Base-by-base conservation (phyloP, 441 rosid species). In the Euphorbia schlechtendalii region DNA sequence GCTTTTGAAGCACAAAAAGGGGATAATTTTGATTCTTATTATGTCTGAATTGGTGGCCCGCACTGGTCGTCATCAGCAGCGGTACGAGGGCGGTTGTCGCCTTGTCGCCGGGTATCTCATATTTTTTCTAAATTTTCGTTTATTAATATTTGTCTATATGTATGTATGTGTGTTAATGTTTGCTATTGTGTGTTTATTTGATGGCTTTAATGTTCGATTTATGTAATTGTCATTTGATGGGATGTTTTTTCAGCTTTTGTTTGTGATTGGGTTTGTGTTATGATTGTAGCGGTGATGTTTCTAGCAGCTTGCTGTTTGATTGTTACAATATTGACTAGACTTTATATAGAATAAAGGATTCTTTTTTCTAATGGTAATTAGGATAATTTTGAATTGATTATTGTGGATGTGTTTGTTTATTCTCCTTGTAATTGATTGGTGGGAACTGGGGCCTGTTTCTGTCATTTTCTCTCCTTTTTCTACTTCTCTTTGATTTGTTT, bases 21-120 rank as follows among this genome's bases (percentile, higher is more conserved):
- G 28, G 6, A 34, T 25, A 15, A 11, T 22, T 18, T 40, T 9
- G 36, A 10, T 66, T 52, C 25, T 11, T 32, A 53, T 6, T 4
- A 93, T 84, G 99, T 84, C 90, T 80, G 95, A 83, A 76, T 93
- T 90, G 84, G 99, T 87, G 64, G 99, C 96, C 77, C 96, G 96
- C 63, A 93, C 96, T 54, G 99, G 97, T 86, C 96, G 97, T 71
- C 97, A 83, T 79, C 97, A 87, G 80, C 99, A 93, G 69, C 94
- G 95, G 2, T 88, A 93, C 76, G 87, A 87, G 73, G 84, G 76
- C 65, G 96, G 99, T 28, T 86, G 84, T 63, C 99, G 96, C 76
- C 97, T 90, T 82, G 87, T 93, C 32, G 96, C 97, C 65, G 99
- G 96, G 96, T 93, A 84, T 22, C 40, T 69, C 55, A 49, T 65